Percentiles rank a stretch among this genome's conserved stretches.
These are phyloP conservation scores for Cladosporium sp. DNA, from an alignment of 2,329 filamentous ascomycete genomes.

Conservation along the genomic window DNA sequence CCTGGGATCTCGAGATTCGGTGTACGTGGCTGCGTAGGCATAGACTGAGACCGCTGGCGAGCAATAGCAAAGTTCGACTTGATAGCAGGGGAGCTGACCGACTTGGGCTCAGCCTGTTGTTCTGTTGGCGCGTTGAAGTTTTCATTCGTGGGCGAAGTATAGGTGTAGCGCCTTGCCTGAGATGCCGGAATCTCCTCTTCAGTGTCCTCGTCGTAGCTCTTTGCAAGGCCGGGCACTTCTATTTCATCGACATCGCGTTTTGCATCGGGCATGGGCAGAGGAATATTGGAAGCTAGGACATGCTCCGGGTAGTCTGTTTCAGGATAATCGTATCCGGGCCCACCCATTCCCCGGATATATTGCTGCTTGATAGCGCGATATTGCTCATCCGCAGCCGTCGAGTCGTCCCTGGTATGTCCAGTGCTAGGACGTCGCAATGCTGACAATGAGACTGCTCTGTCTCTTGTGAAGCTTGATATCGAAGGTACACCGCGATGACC, in stretches of 20 bases:
- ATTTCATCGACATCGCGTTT: constrained; percentile 76
- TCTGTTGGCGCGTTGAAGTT: constrained; percentile 17
- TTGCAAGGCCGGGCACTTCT: constrained; percentile 71
- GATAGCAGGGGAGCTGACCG: constrained; percentile 20
- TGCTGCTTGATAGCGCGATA: constrained; percentile 4
- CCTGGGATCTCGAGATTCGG: constrained; percentile 24
- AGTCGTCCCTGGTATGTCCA: constrained; percentile 7
- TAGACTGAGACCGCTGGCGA: constrained; percentile 31
- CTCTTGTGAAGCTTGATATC: constrained; percentile 8
- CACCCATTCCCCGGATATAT: constrained; percentile 23
- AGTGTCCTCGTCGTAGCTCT: constrained; percentile 60
- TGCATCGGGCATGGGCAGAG: constrained; percentile 65
- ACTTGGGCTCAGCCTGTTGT: constrained; percentile 24
- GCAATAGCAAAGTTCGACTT: constrained; percentile 24
- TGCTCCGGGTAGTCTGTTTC: constrained; percentile 43
- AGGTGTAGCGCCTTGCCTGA: constrained; percentile 30
- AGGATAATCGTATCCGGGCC: constrained; percentile 25
- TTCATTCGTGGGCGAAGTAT: constrained; percentile 19
- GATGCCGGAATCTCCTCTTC: constrained; percentile 36
- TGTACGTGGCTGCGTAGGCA: constrained; percentile 28
- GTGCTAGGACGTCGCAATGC: constrained; percentile 11
- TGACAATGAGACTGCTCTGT: constrained; percentile 5
- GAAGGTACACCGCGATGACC: constrained; percentile 9
- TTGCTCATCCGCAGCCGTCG: constrained; percentile 11
- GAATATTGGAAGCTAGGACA: constrained; percentile 59